Base-by-base conservation (phyloP, 495 filamentous ascomycete genomes). In the Baudoinia panamericana region DNA sequence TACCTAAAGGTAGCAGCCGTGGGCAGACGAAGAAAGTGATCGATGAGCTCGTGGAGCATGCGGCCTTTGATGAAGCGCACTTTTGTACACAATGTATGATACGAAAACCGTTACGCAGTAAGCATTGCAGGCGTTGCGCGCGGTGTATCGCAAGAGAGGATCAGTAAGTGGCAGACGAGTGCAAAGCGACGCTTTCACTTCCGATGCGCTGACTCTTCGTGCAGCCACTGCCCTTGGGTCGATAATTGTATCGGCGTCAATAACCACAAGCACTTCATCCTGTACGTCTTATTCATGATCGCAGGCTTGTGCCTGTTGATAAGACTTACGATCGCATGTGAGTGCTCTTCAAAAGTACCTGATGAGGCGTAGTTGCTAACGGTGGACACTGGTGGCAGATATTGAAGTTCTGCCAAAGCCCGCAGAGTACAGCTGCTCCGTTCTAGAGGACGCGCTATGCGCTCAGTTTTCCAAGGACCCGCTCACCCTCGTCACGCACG, bases 151-250 rank as follows among this genome's bases (percentile, higher is more conserved):
- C 90, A 21, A 94, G 90, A 62, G 82, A 95, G 60, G 90, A 97
- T 56, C 90, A 97, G 88, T 94, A 63, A 67, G 86, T 63, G 13
- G 21, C 12, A 57, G 24, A 32, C 24, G 16, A 67, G 86, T 63
- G 13, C 21, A 13, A 57, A 23, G 33, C 24, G 16, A 16, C 6
- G 10, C 27, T 4, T 17, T 20, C 10, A 17, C 36, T 30, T 23
- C 12, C 4, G 21, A 6, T n/a, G 38, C 15, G 21, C 41, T 44
- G 22, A 45, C 66, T 78, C 57, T 58, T 7, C 28, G 30, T 11
- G n/a, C 21, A 96, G 88, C 53, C 90, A 97, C 57, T 97, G 90
- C 53, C 90, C 90, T 0, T 97, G 90, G 90, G 84, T 95, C 26
- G 78, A 90, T 59, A 95, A 94, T 62, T 97, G 90, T 55, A 73